These are phyloP conservation scores for Collybia nuda DNA, from an alignment of 768 basidiomycete species.

Conservation along the genomic window DNA sequence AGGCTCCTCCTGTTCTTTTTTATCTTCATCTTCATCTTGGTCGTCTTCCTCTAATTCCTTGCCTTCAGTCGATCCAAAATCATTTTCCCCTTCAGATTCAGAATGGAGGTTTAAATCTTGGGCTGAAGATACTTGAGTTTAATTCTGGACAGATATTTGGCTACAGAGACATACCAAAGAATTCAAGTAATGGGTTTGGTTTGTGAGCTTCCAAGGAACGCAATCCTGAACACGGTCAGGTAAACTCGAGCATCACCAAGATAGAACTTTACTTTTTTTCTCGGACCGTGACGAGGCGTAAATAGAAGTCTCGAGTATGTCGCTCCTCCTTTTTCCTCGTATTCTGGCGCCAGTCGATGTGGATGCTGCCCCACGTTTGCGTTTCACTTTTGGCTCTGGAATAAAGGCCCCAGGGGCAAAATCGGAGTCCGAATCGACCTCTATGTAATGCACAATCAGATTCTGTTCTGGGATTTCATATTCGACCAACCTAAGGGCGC, in stretches of 20 bases:
- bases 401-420: slow-evolving; percentile 43
- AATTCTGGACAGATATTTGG: neutral
- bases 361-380: slow-evolving; percentile 17
- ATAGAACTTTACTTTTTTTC: neutral
- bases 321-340: slow-evolving; percentile 11
- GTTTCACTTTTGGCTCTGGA: slow-evolving; percentile 26
- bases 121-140: slow-evolving; percentile 19
- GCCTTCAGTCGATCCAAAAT: slow-evolving; percentile 17
- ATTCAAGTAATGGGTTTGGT: slow-evolving; percentile 46
- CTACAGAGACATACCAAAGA: slow-evolving; percentile 40
- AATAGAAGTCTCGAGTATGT: neutral
- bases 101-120: slow-evolving; percentile 49
- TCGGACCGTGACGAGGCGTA: neutral
- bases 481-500: slow-evolving; percentile 32
- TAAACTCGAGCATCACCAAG: no score
- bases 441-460: slow-evolving; percentile 19
- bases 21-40: slow-evolving; percentile 19
- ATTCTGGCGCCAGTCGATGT: slow-evolving; percentile 15
- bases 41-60: slow-evolving; percentile 10
- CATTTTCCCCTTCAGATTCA: slow-evolving; percentile 44
- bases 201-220: slow-evolving; percentile 10
- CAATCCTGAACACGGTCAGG: neutral
- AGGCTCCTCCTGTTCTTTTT: slow-evolving; percentile 22
- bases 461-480: neutral
- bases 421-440: slow-evolving; percentile 49